phyloP scores from a whole-genome alignment of 2,329 filamentous ascomycete genomes.

The Aspergillus unguis region DNA sequence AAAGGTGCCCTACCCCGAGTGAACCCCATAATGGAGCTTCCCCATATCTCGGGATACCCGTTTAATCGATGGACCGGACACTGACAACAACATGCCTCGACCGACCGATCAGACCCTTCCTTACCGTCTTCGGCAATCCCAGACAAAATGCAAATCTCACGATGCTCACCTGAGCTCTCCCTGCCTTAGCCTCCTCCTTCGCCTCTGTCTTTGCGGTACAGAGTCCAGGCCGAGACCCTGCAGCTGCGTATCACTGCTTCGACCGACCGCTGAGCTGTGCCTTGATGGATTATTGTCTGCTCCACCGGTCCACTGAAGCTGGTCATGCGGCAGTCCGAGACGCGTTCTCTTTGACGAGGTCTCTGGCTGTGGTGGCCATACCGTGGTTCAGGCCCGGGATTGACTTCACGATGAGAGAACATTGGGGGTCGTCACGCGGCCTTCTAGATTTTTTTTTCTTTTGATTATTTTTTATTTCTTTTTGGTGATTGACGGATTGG shows the following conservation, averaged over 20 bases:
- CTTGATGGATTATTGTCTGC: neutral
- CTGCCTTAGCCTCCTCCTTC: neutral
- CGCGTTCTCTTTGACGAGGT: neutral
- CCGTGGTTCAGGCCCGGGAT: constrained; percentile 20
- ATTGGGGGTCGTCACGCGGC: constrained; percentile 26
- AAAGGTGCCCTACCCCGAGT: no score
- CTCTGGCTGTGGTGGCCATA: constrained; percentile 12
- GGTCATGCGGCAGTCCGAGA: constrained; percentile 1
- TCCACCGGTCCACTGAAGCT: neutral
- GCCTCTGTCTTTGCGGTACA: neutral
- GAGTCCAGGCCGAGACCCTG: neutral
- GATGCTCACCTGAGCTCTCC: constrained; percentile 9
- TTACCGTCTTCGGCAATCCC: constrained; percentile 3
- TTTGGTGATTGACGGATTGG: neutral
- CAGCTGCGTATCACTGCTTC: neutral
- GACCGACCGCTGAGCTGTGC: neutral
- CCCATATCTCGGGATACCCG: constrained; percentile 1
- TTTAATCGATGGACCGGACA: neutral
- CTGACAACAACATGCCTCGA: constrained; percentile 1
- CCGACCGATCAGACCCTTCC: constrained; percentile 5
- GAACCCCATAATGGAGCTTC: neutral
- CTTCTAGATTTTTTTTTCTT: constrained; percentile 19
- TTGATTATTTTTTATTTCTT: constrained; percentile 10
- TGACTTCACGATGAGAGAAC: constrained; percentile 28
- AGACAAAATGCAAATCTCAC: constrained; percentile 1